Evolutionary conservation across 2,329 filamentous ascomycete genomes (phyloP).

Genomic region (Zalaria obscura): DNA sequence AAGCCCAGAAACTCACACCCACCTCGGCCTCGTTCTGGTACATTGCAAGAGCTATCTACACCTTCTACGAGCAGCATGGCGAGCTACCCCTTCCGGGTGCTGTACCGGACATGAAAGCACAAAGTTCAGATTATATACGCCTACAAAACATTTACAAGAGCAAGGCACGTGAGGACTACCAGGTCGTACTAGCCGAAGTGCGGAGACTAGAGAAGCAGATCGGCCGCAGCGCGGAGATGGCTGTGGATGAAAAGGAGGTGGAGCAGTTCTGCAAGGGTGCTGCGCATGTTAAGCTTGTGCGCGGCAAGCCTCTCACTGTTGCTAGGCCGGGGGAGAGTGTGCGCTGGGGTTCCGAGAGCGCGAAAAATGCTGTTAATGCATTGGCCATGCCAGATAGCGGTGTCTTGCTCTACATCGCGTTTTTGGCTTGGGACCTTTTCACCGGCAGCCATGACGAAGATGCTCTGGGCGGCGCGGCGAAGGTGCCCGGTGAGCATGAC

Average conservation of each 20-base stretch:
- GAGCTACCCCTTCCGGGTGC: constrained; percentile 73
- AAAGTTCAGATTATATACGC: constrained; percentile 76
- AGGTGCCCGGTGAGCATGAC: constrained; percentile 21
- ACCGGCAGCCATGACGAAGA: constrained; percentile 24
- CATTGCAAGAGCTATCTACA: constrained; percentile 64
- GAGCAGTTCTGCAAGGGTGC: constrained; percentile 94
- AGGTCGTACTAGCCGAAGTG: constrained; percentile 56
- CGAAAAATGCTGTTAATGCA: constrained; percentile 31
- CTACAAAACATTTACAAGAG: constrained; percentile 87
- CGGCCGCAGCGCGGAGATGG: constrained; percentile 22
- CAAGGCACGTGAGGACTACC: constrained; percentile 66
- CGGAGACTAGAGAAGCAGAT: constrained; percentile 38
- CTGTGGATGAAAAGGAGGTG: constrained; percentile 57
- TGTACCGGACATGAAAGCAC: constrained; percentile 94
- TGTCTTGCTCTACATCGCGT: constrained; percentile 34
- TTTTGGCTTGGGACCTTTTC: constrained; percentile 36
- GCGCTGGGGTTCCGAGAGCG: constrained; percentile 30
- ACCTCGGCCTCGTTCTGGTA: constrained; percentile 66
- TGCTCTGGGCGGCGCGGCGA: constrained; percentile 17
- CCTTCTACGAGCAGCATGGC: constrained; percentile 60
- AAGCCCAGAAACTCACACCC: constrained; percentile 32
- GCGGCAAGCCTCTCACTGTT: constrained; percentile 42
- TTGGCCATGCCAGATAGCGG: constrained; percentile 19
- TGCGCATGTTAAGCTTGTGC: constrained; percentile 79
- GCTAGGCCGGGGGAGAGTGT: constrained; percentile 27